Evolutionary conservation across 2,329 filamentous ascomycete species (phyloP), one percentile per base, ranked within the genome.

Genomic region (Grosmannia clavigera): DNA sequence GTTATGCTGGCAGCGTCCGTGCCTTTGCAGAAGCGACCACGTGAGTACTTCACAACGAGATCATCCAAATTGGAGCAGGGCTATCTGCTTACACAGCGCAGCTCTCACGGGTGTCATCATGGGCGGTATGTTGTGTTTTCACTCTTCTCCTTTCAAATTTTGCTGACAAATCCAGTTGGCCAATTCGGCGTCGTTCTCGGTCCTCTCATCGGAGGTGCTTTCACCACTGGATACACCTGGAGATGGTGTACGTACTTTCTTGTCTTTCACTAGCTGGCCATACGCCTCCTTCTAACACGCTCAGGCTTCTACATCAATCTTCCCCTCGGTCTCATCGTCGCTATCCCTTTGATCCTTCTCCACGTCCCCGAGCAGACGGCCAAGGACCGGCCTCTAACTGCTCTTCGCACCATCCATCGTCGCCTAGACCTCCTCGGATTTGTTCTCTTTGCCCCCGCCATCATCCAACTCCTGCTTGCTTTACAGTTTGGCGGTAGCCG

Each of bases 231-330:
- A 58, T 62, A 68, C 1, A 73, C 70, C 2, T 79, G 76, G 76
- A 70, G 76, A 54, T 78, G 75, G 75, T 76, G 74, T 73, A 68
- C 10, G 64, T 69, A 66, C 3, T n/a, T 27, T 29, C 4, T 25
- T 31, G 19, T 27, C 10, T 19, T 10, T 7, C 25, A 35, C 22
- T 25, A 27, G 3, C 38, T 10, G 3, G 19, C 3, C 14, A 9
- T 14, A 3, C 19, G 29, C 11, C 31, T 9, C 14, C 14, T 52
- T 10, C 27, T 58, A 7, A n/a, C 48, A 10, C 16, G 22, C 29
- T 22, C 48, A 71, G 72, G 72, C 58, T 78, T 77, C 64, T 78
- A 74, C 62, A 70, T 79, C 68, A 78, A 78, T 64, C 69, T 79
- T 5, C 76, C 76, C 1, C 54, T 78, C 33, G 75, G 75, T 4